phyloP scores from a whole-genome alignment of 1,284 basidiomycete genomes.

The Neolentinus lepideus region DNA sequence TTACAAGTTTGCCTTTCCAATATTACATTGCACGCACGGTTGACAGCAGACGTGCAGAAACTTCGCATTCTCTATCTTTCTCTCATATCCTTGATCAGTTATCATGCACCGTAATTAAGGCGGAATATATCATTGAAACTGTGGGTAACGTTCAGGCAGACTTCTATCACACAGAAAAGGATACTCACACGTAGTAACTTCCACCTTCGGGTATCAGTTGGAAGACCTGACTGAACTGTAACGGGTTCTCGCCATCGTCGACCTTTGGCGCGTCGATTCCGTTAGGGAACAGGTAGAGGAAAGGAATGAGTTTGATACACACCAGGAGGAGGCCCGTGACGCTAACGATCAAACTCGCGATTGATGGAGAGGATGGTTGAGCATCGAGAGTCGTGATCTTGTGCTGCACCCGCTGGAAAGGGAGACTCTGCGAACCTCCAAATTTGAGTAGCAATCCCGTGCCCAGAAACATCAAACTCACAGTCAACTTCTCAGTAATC shows the following conservation, averaged over 20 bases:
- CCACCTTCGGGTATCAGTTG: slow-evolving; percentile 76
- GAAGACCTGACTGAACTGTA: slow-evolving; percentile 90
- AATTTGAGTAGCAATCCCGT: not conserved
- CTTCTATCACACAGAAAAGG: slow-evolving; percentile 1
- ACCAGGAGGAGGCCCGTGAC: slow-evolving; percentile 85
- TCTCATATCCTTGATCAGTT: not conserved
- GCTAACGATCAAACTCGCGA: slow-evolving; percentile 73
- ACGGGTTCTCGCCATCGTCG: slow-evolving; percentile 71
- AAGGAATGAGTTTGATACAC: slow-evolving; percentile 25
- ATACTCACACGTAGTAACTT: slow-evolving; percentile 80
- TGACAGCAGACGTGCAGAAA: not conserved
- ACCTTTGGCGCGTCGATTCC: slow-evolving; percentile 40
- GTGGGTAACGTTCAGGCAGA: slow-evolving; percentile 2
- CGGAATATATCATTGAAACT: slow-evolving; percentile 89
- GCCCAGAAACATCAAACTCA: slow-evolving; percentile 27
- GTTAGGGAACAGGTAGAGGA: not conserved
- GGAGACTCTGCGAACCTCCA: slow-evolving; percentile 49
- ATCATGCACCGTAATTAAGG: slow-evolving; percentile 56
- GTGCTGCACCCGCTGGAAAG: slow-evolving; percentile 82
- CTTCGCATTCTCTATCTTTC: not conserved
- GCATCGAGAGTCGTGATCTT: slow-evolving; percentile 82
- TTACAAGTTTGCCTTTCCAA: not conserved
- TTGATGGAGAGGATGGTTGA: slow-evolving; percentile 70
- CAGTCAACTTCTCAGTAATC: slow-evolving; percentile 81
- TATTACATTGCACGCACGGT: not conserved